phyloP scores from a whole-genome alignment of 2,329 filamentous ascomycete species.

The Paracoccidioides brasiliensis region DNA sequence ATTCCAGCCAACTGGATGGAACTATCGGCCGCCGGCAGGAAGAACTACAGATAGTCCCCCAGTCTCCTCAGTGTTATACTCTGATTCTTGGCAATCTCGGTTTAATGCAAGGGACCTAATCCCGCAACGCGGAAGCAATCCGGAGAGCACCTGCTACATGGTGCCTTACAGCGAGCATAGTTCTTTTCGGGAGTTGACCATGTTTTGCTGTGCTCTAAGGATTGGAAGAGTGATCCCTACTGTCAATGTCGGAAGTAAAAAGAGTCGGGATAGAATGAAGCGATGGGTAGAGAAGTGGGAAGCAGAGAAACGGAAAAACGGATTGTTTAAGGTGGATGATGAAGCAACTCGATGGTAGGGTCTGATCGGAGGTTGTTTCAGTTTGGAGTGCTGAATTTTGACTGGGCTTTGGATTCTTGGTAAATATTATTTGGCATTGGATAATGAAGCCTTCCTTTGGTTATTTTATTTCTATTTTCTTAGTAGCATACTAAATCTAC shows the following conservation, averaged over 20 bases:
- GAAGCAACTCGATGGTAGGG: constrained; percentile 17
- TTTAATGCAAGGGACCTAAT: constrained; percentile 61
- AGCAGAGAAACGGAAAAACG: constrained; percentile 48
- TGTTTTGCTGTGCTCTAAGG: constrained; percentile 77
- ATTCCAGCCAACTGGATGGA: constrained; percentile 90
- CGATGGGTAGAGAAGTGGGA: constrained; percentile 53
- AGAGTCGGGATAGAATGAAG: constrained; percentile 53
- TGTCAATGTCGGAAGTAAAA: constrained; percentile 64
- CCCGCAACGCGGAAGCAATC: constrained; percentile 71
- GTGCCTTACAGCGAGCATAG: constrained; percentile 95
- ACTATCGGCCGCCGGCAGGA: constrained; percentile 60
- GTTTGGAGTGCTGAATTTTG: no score
- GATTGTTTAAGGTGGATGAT: constrained; percentile 38
- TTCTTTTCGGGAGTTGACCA: constrained; percentile 82
- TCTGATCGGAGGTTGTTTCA: no score
- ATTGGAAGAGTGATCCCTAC: constrained; percentile 89
- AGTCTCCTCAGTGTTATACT: constrained; percentile 52
- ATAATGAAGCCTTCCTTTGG: no score
- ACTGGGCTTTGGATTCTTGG: neutral
- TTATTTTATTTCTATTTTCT: no score
- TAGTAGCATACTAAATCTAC: no score
- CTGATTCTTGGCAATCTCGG: constrained; percentile 58
- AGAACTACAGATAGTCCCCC: constrained; percentile 49
- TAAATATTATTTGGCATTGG: no score
- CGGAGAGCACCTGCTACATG: constrained; percentile 74